Evolutionary conservation across 441 rosid genomes (phyloP), one percentile per base, ranked within the genome.

Genomic region (Aleurites moluccanus): DNA sequence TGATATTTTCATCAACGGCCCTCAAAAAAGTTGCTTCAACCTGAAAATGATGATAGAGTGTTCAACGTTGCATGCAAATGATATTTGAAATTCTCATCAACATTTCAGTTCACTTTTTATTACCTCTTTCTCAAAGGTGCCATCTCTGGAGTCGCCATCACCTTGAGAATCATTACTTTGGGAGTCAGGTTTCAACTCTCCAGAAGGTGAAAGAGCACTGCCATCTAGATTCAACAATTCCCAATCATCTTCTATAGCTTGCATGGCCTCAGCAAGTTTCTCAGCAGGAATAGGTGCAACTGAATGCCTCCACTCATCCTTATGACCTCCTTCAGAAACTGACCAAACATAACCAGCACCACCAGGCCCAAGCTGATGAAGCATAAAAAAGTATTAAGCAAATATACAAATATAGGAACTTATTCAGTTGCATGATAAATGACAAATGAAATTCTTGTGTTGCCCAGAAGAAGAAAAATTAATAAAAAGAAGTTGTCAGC

Each of bases 241-340:
- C 85, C 79, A 83, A 79, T 89, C 98, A 81, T 93, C 92, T 49
- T 93, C 92, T 75, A 81, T 77, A 61, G 90, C 86, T 82, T 81
- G 87, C 49, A 78, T 59, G 63, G 84, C 79, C 88, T 91, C 90
- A 44, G 85, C 85, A 53, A 96, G 84, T 83, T 88, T 93, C 70
- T 93, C 93, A 13, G 87, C 61, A 64, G 98, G 94, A 83, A 93
- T 88, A 55, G 99, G 97, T 70, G 98, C 98, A 81, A 96, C 92
- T 35, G 98, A 96, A 77, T 93, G 92, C 83, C 89, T 91, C 98
- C 99, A 96, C 86, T 96, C 97, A 78, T 96, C 99, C 74, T 93
- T 97, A 73, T 82, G 81, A 38, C 80, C 89, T 74, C 93, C 97
- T 57, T 96, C 98, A 80, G 85, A 79, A 27, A 82, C 81, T 60